phyloP scores from a whole-genome alignment of 176 grass and related monocot genomes.

The Canna indica region DNA sequence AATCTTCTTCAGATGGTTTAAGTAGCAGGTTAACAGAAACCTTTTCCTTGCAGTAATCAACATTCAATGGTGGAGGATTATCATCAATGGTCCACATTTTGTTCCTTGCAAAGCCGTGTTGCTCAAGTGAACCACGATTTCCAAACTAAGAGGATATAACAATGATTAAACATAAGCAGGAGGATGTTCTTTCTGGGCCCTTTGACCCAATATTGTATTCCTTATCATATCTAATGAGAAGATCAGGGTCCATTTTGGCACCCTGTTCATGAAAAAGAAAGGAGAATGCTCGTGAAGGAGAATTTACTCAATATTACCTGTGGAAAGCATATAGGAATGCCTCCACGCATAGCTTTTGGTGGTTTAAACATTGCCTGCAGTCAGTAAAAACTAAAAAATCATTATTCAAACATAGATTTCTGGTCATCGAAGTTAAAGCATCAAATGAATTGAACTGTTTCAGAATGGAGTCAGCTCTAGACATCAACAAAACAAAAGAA shows the following conservation, averaged over 20 bases:
- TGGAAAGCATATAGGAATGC: constrained; percentile 89
- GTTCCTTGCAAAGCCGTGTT: constrained; percentile 94
- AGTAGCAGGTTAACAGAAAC: constrained; percentile 59
- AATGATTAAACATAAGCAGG: constrained; percentile 1
- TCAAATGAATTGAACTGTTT: too few relatives aligned
- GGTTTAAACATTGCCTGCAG: constrained; percentile 77
- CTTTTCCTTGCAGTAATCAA: constrained; percentile 29
- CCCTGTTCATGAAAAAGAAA: too few relatives aligned
- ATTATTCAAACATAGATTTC: neutral
- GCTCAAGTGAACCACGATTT: constrained; percentile 55
- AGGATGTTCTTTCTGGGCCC: too few relatives aligned
- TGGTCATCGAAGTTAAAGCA: too few relatives aligned
- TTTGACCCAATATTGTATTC: too few relatives aligned
- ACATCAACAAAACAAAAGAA: neutral
- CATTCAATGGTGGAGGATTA: constrained; percentile 29
- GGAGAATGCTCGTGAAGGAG: neutral
- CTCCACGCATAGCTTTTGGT: constrained; percentile 71
- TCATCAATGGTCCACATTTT: constrained; percentile 65
- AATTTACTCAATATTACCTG: constrained; percentile 39
- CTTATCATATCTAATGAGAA: too few relatives aligned
- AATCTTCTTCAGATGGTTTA: constrained; percentile 84
- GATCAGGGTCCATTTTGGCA: too few relatives aligned
- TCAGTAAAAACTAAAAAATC: constrained; percentile 22
- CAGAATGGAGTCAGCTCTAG: too few relatives aligned
- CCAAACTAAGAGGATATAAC: constrained; percentile 43